A percentile compares a stretch with the other conserved stretches of the same genome.
These are phyloP conservation scores for Encephalitozoon cuniculi DNA, from an alignment of 371 early-diverging fungal species.

Conservation along the genomic window DNA sequence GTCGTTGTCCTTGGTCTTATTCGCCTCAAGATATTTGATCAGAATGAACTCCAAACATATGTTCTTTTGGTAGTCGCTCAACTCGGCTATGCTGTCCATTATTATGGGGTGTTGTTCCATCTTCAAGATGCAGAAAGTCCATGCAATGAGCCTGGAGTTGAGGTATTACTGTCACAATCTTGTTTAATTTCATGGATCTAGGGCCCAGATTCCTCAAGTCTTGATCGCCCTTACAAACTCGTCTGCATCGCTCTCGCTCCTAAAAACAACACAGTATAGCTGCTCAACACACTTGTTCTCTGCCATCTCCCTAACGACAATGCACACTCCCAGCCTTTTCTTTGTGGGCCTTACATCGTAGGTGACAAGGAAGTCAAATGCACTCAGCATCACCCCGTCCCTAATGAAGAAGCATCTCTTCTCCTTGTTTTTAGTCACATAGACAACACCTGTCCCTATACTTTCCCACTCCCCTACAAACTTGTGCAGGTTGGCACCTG, in stretches of 20 bases:
- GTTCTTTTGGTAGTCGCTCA: constrained; percentile 29
- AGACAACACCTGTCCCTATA: constrained; percentile 14
- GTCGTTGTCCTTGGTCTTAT: constrained; percentile 42
- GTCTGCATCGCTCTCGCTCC: not conserved
- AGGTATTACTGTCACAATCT: not conserved
- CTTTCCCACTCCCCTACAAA: constrained; percentile 25
- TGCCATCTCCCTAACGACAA: not conserved
- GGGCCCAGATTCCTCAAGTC: not conserved
- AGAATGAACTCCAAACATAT: constrained; percentile 37
- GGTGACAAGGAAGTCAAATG: constrained; percentile 19
- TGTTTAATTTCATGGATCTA: not conserved
- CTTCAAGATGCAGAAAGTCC: not conserved
- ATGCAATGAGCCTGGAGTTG: not conserved
- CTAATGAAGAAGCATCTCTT: constrained; percentile 14
- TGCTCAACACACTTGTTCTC: not conserved
- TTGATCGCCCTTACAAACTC: not conserved
- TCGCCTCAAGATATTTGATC: constrained; percentile 24
- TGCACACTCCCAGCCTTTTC: constrained; percentile 3
- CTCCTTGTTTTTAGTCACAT: not conserved
- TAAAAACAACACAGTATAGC: constrained; percentile 2
- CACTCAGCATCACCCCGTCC: constrained; percentile 2
- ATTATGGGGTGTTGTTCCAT: not conserved
- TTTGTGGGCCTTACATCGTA: not conserved
- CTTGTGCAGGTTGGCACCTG: constrained; percentile 11
- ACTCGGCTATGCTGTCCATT: constrained; percentile 16